Base-by-base conservation (phyloP, 192 early-diverging fungal species). In the Umbelopsis sp. region DNA sequence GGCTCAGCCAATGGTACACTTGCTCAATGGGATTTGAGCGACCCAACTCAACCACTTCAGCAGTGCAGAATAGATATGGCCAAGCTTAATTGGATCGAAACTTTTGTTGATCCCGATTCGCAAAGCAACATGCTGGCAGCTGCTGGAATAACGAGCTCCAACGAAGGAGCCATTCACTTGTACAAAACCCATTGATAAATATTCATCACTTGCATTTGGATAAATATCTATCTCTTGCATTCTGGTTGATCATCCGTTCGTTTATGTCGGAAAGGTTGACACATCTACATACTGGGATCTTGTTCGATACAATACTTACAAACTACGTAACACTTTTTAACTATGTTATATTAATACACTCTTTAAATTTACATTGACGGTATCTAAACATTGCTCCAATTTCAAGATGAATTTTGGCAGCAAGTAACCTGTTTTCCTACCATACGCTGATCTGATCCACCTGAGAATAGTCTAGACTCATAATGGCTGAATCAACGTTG, bases 1-100 rank as follows among this genome's bases (percentile, higher is more conserved):
- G 75, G 75, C 2, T 64, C 75, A 33, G 66, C 71, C 5, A 77
- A 77, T 64, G 75, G 71, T 7, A 64, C 65, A 23, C 23, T 77
- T 20, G 55, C 75, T n/a, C 8, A 50, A 22, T 77, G 75, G 75
- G 51, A 33, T 20, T 61, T 49, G 13, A 12, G n/a, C 11, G 45
- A 45, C 3, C 30, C 30, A 18, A 25, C 51, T 3, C 20, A 46
- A 11, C 16, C 49, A 2, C 21, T 46, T 20, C 13, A 44, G 25
- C 21, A 46, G 2, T 46, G 46, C 13, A 48, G 41, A 4, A 44
- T n/a, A 0, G 33, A 23, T 1, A 69, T 74, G 11, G 44, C 52
- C 25, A 69, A 69, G 18, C 22, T 74, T 10, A 74, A 74, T 6
- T 69, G 58, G 37, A 11, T 74, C 9, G 48, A 69, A 13, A 27